Evolutionary conservation across 805 yeast species (phyloP), one percentile per base, ranked within the genome.

Genomic region (Yarrowia alimentaria): DNA sequence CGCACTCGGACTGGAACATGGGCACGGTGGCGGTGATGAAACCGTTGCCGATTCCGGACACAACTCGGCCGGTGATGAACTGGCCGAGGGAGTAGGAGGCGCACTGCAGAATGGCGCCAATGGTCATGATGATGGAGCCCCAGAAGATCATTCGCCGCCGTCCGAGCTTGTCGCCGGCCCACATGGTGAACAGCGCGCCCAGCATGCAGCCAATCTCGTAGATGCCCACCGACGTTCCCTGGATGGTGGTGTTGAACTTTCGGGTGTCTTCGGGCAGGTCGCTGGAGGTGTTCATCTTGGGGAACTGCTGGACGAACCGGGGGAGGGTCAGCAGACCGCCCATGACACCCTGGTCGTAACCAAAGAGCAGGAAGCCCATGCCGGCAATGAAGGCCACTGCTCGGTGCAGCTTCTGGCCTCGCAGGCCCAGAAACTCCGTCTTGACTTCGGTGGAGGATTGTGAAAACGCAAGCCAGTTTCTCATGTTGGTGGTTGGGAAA

Each of bases 11-110:
- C 64, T 83, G 90, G 80, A 85, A 85, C 56, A 83, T 81, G 11
- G 94, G 94, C 52, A 83, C 82, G 25, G 89, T 81, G n/a, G 89
- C 79, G 12, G 90, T 82, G 62, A 79, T 78, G 63, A 83, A 65
- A 55, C 93, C 93, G 55, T 80, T 83, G 60, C 91, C 94, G 38
- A 83, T 58, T 58, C 94, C 89, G 14, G 85, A 76, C 16, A 79
- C 63, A 70, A 80, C 76, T 68, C 95, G 77, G 18, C 86, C 91
- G 55, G 82, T 57, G 26, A 58, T 52, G 9, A 57, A 54, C 57
- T 57, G 54, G 9, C 53, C 59, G 5, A 59, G 47, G 10, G 52
- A 22, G 30, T 51, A 61, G 4, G 67, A 28, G 5, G 69, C 56
- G 13, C 73, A 63, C 60, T 76, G 80, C 31, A 76, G 60, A 10